These are phyloP conservation scores for Mucor indicus DNA, from an alignment of 371 early-diverging fungal genomes.

Conservation along the genomic window DNA sequence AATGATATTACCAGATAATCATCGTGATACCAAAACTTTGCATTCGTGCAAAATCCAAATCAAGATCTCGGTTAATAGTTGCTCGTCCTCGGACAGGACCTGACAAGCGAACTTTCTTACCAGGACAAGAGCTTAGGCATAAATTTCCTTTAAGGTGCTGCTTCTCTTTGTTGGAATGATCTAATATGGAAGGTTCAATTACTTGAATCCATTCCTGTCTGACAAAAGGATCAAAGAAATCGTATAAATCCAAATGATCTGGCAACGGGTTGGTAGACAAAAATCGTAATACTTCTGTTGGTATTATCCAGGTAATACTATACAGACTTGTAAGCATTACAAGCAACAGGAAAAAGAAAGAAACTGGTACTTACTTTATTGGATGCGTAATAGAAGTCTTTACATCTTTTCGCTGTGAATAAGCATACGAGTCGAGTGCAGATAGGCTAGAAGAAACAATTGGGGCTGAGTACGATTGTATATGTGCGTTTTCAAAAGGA, in stretches of 20 bases:
- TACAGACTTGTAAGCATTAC: no score
- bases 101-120: slow-evolving; percentile 77
- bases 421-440: no score
- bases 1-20: slow-evolving; percentile 78
- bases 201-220: not conserved
- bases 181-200: slow-evolving; percentile 1
- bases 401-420: no score
- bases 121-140: slow-evolving; percentile 77
- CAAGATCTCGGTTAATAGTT: slow-evolving; percentile 70
- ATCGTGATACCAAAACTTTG: slow-evolving; percentile 57
- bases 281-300: slow-evolving; percentile 36
- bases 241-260: slow-evolving; percentile 33
- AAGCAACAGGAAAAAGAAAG: no score
- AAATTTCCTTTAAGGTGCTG: slow-evolving; percentile 54
- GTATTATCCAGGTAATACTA: slow-evolving; percentile 59
- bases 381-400: no score
- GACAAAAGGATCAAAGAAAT: slow-evolving; percentile 34
- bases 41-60: slow-evolving; percentile 69
- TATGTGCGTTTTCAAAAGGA: no score
- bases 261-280: slow-evolving; percentile 35
- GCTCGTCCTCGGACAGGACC: slow-evolving; percentile 79
- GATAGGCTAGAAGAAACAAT: no score
- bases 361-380: no score
- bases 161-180: no score
- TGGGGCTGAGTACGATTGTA: no score